These are phyloP conservation scores for Citrus reticulata DNA, from an alignment of 345 rosid species.

Conservation along the genomic window DNA sequence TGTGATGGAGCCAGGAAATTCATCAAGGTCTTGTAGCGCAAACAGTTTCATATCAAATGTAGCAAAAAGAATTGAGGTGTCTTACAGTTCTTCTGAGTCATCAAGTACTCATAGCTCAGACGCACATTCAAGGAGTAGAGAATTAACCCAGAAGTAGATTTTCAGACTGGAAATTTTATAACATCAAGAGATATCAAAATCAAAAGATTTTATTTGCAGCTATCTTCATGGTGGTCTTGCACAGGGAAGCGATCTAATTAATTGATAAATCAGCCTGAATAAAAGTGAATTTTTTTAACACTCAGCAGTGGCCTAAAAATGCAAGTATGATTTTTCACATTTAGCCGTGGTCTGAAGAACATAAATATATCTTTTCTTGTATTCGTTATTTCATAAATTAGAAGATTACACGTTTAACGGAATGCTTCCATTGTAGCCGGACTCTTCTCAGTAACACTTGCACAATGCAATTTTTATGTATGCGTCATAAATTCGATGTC, in stretches of 20 bases:
- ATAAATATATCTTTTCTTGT: too few species aligned
- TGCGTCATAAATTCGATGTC: too few species aligned
- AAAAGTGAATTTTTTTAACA: background rate
- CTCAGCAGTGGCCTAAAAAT: too few species aligned
- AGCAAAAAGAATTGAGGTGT: slow-evolving; percentile 20
- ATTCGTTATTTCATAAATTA: too few species aligned
- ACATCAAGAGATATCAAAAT: background rate
- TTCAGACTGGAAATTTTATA: background rate
- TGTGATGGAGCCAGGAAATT: slow-evolving; percentile 14
- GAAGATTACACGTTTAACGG: too few species aligned
- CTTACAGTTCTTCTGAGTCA: slow-evolving; percentile 24
- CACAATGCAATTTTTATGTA: background rate
- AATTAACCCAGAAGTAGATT: background rate
- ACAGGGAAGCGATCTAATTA: too few species aligned
- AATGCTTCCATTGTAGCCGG: too few species aligned
- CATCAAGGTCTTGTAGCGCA: slow-evolving; percentile 18
- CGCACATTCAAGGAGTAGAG: slow-evolving; percentile 18
- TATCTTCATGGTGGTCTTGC: background rate
- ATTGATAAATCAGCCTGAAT: too few species aligned
- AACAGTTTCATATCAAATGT: slow-evolving; percentile 29
- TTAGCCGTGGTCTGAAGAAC: too few species aligned
- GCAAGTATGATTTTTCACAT: too few species aligned
- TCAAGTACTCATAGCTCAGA: slow-evolving; percentile 27
- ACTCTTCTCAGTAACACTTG: background rate
- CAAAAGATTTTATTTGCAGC: background rate